Base-by-base conservation (phyloP, 169 alveolate species). In the Plasmodium ovale region DNA sequence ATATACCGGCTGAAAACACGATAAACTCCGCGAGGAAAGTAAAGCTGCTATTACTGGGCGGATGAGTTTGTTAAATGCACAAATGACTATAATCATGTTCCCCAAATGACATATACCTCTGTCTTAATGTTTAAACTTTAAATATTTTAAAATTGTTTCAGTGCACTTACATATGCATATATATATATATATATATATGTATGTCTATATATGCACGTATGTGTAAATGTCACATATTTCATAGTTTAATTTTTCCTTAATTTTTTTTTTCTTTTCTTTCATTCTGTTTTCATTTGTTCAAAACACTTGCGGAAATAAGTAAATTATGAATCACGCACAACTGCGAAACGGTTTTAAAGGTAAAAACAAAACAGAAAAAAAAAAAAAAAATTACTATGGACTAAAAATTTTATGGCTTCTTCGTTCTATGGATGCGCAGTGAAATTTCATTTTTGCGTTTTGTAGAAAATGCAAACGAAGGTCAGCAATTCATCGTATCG, bases 61-160 rank as follows among this genome's bases (percentile, higher is more conserved):
- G n/a, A n/a, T n/a, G n/a, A n/a, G n/a, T n/a, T n/a, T n/a, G n/a
- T n/a, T n/a, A 39, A 39, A 39, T 6, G 51, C 9, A 39, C 5
- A 39, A 39, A 39, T 6, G 9, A 39, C 5, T 39, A 39, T 6
- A 39, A 39, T 23, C 72, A 9, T 23, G 33, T 23, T 64, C 33
- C 35, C 33, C 25, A 64, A 64, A 29, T 29, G 4, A 64, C 27
- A 16, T 21, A 47, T 23, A 44, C 9, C 35, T 10, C n/a, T 12
- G 12, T 64, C 6, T 39, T 0, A 29, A 16, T 64, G 14, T 64
- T 29, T 47, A 1, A 21, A 29, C 33, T 64, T 64, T 16, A 31
- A 64, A 64, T 10, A 16, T 33, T 64, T 64, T 64, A 33, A n/a
- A 64, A 64, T 64, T 64, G 72, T 64, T 64, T 64, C 72, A 31